A percentile compares a stretch with the other conserved stretches of the same genome.
Evolutionary conservation across 2,329 filamentous ascomycete species (phyloP).

Genomic region (Clarireedia homoeocarpa): DNA sequence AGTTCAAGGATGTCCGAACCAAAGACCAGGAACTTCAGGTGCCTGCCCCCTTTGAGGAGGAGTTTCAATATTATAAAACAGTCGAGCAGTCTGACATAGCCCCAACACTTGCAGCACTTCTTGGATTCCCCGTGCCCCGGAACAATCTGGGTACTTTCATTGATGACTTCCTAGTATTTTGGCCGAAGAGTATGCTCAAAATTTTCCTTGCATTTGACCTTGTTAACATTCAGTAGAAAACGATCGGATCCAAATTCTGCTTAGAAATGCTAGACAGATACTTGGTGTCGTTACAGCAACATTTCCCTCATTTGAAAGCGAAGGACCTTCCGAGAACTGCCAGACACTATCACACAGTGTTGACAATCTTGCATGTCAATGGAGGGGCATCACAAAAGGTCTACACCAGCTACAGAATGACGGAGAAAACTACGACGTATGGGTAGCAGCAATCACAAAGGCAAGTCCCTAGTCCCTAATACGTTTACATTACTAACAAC

Average conservation of each 20-base stretch:
- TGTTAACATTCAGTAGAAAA: conserved; percentile 26
- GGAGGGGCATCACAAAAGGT: conserved; percentile 39
- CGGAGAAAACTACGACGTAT: conserved; percentile 31
- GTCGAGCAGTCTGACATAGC: conserved; percentile 95
- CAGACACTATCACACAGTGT: conserved; percentile 28
- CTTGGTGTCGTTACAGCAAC: conserved; percentile 67
- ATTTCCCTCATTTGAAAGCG: conserved; percentile 47
- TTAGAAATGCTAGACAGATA: conserved; percentile 76
- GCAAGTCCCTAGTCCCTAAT: conserved; percentile 24
- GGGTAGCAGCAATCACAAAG: conserved; percentile 38
- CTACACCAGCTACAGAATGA: conserved; percentile 14
- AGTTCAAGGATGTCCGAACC: conserved; percentile 63
- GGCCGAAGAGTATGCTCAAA: conserved; percentile 49
- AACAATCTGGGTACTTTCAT: conserved; percentile 91
- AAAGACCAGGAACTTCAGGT: conserved; percentile 38
- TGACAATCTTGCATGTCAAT: conserved; percentile 60
- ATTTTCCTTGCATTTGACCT: neutral
- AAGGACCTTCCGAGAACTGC: conserved; percentile 21
- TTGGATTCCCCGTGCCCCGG: conserved; percentile 80
- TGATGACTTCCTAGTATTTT: conserved; percentile 68
- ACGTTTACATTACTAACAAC: conserved; percentile 12
- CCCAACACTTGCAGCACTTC: conserved; percentile 75
- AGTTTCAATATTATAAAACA: conserved; percentile 75
- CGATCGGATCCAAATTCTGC: conserved; percentile 60
- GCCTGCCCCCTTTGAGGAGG: conserved; percentile 53